phyloP scores from a whole-genome alignment of 371 early-diverging fungal genomes.

The Sporodiniella umbellata region DNA sequence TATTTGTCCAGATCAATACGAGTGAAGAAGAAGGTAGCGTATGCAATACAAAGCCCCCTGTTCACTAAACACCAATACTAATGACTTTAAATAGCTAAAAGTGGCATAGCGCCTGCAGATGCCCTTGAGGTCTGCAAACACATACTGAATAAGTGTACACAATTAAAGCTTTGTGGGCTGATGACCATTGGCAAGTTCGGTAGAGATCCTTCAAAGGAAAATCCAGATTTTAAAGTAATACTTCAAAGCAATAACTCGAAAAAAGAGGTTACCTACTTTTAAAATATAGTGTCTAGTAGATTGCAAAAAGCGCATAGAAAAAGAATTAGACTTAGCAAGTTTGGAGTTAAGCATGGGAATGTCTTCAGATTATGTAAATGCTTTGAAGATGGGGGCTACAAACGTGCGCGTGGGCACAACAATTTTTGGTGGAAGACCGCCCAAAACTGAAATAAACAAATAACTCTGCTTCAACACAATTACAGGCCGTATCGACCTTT shows the following conservation, averaged over 20 bases:
- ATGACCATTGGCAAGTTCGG: conserved; percentile 93
- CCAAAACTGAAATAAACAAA: conserved; percentile 8
- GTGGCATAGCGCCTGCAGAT: conserved; percentile 64
- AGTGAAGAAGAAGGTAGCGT: conserved; percentile 81
- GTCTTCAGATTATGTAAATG: conserved; percentile 90
- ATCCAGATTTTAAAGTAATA: conserved; percentile 84
- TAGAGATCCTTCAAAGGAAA: conserved; percentile 52
- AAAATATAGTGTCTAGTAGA: conserved; percentile 34
- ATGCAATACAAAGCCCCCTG: neutral
- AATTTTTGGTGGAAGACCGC: conserved; percentile 76
- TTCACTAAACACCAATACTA: neutral
- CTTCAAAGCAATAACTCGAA: neutral
- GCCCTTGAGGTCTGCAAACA: conserved; percentile 51
- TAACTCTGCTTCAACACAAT: too few species aligned
- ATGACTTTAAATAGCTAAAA: conserved; percentile 61
- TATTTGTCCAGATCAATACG: conserved; percentile 94
- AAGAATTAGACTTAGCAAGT: conserved; percentile 18
- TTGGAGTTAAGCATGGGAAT: conserved; percentile 96
- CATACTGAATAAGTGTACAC: conserved; percentile 65
- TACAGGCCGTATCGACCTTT: too few species aligned
- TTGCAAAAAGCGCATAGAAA: conserved; percentile 30
- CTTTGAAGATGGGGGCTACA: conserved; percentile 82
- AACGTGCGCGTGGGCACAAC: conserved; percentile 90
- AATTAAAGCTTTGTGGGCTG: conserved; percentile 74
- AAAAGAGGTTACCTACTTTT: neutral